Conservation (phyloP, 179 eudicot genomes). For the Silene coronaria region DNA sequence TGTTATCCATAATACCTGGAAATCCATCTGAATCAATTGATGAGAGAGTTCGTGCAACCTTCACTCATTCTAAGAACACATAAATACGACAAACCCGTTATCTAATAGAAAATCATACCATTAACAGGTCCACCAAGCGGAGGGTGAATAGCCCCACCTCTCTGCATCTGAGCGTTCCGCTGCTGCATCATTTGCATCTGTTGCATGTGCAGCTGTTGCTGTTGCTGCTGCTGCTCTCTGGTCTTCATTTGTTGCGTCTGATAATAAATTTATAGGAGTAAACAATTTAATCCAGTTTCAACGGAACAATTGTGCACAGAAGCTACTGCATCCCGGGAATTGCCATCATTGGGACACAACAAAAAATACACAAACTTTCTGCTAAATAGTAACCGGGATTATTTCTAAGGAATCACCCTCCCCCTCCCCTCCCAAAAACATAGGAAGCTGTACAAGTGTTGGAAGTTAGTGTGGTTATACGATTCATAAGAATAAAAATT, state of each 20-base stretch:
- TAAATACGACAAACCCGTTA: conserved; percentile 46
- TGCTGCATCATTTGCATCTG: conserved; percentile 94
- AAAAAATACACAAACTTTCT: neutral
- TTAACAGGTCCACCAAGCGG: conserved; percentile 67
- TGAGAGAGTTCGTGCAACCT: conserved; percentile 51
- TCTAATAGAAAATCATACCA: conserved; percentile 48
- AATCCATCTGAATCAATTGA: conserved; percentile 52
- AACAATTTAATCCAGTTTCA: conserved; percentile 4
- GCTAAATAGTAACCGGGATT: neutral
- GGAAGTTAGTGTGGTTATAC: too few species aligned
- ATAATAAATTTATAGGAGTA: conserved; percentile 12
- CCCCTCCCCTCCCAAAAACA: neutral
- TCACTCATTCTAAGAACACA: conserved; percentile 45
- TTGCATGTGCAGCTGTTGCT: conserved; percentile 75
- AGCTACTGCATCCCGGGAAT: neutral
- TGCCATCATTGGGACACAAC: neutral
- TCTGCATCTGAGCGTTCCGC: conserved; percentile 79
- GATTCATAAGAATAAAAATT: neutral
- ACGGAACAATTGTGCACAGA: neutral
- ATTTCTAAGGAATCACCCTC: neutral
- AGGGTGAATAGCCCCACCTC: conserved; percentile 87
- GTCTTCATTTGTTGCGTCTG: conserved; percentile 90
- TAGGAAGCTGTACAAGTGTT: too few species aligned
- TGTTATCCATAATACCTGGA: conserved; percentile 71
- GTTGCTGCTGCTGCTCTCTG: conserved; percentile 73